Percentiles rank a stretch among this genome's conserved stretches.
Evolutionary conservation across 768 basidiomycete species (phyloP).

Genomic region (Termitomyces sp.): DNA sequence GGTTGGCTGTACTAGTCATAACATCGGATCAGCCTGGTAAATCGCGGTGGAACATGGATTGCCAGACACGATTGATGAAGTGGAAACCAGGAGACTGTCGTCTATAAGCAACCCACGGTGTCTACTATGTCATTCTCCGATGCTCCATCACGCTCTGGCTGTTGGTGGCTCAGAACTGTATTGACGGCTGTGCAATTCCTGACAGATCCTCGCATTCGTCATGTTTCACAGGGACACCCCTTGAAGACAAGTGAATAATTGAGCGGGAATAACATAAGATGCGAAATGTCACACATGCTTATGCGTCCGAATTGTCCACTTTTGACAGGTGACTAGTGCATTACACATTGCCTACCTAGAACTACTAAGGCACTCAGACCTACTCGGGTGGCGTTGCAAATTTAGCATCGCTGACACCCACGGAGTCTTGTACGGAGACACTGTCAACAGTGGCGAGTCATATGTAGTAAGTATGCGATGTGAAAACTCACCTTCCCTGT

Average conservation of each 20-base stretch:
- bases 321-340: background rate
- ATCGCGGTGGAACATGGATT: background rate
- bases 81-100: background rate
- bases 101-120: background rate
- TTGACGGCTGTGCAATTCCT: background rate
- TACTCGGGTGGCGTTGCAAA: background rate
- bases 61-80: background rate
- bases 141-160: background rate
- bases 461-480: background rate
- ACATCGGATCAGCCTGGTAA: background rate
- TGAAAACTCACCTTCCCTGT: background rate
- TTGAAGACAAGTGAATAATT: background rate
- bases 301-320: background rate
- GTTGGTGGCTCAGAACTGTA: background rate
- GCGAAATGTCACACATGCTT: background rate
- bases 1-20: background rate
- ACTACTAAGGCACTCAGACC: background rate
- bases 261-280: background rate
- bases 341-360: background rate
- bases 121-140: background rate
- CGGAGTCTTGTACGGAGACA: background rate
- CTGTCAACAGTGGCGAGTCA: background rate
- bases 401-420: background rate
- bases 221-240: background rate
- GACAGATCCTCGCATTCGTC: background rate